phyloP scores from a whole-genome alignment of 192 early-diverging fungal species.

The Coemansia sp. region DNA sequence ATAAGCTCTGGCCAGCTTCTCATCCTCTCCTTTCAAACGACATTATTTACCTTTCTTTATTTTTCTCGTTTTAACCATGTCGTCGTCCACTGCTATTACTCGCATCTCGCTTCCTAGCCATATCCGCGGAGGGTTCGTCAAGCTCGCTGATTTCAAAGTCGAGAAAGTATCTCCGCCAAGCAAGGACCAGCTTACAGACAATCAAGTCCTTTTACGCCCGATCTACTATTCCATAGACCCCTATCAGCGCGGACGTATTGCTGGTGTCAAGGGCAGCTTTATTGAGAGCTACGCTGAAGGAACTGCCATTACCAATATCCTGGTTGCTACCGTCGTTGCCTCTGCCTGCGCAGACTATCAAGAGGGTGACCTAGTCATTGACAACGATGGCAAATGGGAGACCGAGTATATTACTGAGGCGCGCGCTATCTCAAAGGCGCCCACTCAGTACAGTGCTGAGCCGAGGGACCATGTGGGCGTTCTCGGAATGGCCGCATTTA shows the following conservation, averaged over 20 bases:
- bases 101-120: neutral
- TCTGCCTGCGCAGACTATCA: slow-evolving; percentile 61
- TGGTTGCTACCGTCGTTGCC: slow-evolving; percentile 65
- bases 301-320: slow-evolving; percentile 59
- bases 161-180: slow-evolving; percentile 18
- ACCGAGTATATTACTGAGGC: slow-evolving; percentile 59
- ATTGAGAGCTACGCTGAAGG: slow-evolving; percentile 61
- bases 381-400: slow-evolving; percentile 68
- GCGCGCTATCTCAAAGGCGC: slow-evolving; percentile 51
- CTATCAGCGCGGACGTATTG: slow-evolving; percentile 76
- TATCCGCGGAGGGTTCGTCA: slow-evolving; percentile 17
- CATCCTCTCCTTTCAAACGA: neutral
- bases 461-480: slow-evolving; percentile 49
- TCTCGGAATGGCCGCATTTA: slow-evolving; percentile 80
- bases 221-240: slow-evolving; percentile 76
- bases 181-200: slow-evolving; percentile 23
- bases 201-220: slow-evolving; percentile 57
- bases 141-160: slow-evolving; percentile 16
- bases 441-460: neutral
- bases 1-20: neutral
- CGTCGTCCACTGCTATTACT: neutral
- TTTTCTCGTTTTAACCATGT: neutral
- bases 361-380: slow-evolving; percentile 77
- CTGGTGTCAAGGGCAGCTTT: slow-evolving; percentile 60
- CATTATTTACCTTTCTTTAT: neutral